These are phyloP conservation scores for Penicillium expansum DNA, from an alignment of 2,329 filamentous ascomycete species.

Conservation along the genomic window DNA sequence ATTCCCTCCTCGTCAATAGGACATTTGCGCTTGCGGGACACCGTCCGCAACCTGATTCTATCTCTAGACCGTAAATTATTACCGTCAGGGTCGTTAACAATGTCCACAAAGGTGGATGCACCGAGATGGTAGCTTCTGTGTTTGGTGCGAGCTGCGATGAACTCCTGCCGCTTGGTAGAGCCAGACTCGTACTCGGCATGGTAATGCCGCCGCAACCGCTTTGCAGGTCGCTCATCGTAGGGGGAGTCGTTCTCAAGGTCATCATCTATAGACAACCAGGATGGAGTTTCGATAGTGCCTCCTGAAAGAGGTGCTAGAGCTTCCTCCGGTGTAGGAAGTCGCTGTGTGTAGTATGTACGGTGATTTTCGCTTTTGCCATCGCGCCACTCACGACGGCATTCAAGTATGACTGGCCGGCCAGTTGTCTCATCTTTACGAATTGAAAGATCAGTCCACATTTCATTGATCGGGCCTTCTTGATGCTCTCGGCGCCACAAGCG, in stretches of 20 bases:
- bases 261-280: constrained; percentile 2
- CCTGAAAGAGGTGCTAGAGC: constrained; percentile 10
- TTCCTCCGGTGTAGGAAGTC: constrained; percentile 34
- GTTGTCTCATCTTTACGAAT: constrained; percentile 60
- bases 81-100: constrained; percentile 42
- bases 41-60: constrained; percentile 42
- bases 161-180: constrained; percentile 33
- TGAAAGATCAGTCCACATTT: constrained; percentile 68
- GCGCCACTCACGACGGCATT: constrained; percentile 68
- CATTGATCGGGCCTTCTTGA: constrained; percentile 68
- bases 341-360: constrained; percentile 63
- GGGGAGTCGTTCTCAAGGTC: constrained; percentile 20
- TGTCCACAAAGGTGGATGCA: constrained; percentile 43
- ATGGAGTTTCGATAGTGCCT: background rate
- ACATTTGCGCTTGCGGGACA: constrained; percentile 43
- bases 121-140: constrained; percentile 43
- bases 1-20: constrained; percentile 37
- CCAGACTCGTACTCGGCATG: constrained; percentile 40
- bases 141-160: constrained; percentile 46
- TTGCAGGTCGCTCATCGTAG: constrained; percentile 37
- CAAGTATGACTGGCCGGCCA: constrained; percentile 60
- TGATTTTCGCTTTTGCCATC: constrained; percentile 56
- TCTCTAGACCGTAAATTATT: constrained; percentile 33
- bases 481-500: constrained; percentile 65
- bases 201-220: constrained; percentile 39